Evolutionary conservation across 2,329 filamentous ascomycete species (phyloP), one percentile per base, ranked within the genome.

Genomic region (Diaporthe amygdali): DNA sequence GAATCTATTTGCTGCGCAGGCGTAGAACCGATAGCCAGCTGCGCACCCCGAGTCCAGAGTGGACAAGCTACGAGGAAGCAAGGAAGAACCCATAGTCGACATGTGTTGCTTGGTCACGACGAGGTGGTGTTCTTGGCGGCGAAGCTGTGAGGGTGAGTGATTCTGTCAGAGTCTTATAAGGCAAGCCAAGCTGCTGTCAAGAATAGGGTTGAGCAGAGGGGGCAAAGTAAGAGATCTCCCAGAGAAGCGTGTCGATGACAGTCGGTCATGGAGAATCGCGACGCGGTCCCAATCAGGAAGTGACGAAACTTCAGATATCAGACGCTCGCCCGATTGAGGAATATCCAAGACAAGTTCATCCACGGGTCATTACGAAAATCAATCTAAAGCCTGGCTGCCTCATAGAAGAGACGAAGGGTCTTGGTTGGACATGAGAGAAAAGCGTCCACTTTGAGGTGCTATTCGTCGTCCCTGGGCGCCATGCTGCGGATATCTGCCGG

Each of bases 1-100:
- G 73, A 84, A 86, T 39, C 74, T 72, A 74, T 77, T 82, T 59
- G 66, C 49, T 17, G 59, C 71, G 73, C 85, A 88, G 30, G 72
- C 63, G 73, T 84, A 87, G 73, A 79, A 85, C 37, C 64, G 39
- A 25, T 74, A 74, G 70, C 78, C 79, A 9, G 70, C 4, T 8
- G 77, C 72, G 59, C 84, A 85, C 59, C 66, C 59, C 15, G 32
- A 2, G 30, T 12, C 59, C 41, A 25, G 20, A 8, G 44, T n/a
- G 44, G 59, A 64, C 41, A 47, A 49, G 12, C 59, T 49, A 44
- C 59, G 44, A 37, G 44, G 30, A 64, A 64, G 30, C 30, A 64
- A 49, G 30, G 59, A 49, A 20, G n/a, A 30, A 32, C 41, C 59
- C 59, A 63, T 63, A 47, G 27, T 63, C 17, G 39, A 63, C 54